Conservation (phyloP, 1,284 basidiomycete genomes). For the Microbotryum saponariae region DNA sequence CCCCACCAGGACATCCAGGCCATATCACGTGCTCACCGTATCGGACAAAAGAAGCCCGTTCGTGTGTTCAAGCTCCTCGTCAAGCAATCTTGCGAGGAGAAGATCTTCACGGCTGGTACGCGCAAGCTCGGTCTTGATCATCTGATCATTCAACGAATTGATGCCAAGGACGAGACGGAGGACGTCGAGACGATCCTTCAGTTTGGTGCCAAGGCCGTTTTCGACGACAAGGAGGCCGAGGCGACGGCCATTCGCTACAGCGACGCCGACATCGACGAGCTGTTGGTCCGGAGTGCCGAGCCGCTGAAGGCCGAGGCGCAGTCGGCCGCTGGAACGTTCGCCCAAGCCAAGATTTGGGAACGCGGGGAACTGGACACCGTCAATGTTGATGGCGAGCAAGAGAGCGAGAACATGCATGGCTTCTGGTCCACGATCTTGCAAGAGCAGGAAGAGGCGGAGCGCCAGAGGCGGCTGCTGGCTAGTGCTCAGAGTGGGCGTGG, state of each 20-base stretch:
- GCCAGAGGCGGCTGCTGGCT: slow-evolving; percentile 7
- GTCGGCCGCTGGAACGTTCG: slow-evolving; percentile 34
- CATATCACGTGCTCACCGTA: slow-evolving; percentile 43
- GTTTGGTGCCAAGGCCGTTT: slow-evolving; percentile 40
- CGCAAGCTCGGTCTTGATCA: slow-evolving; percentile 39
- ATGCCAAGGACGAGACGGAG: slow-evolving; percentile 29
- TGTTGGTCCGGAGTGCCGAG: slow-evolving; percentile 35
- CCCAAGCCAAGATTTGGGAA: slow-evolving; percentile 40
- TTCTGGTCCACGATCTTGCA: slow-evolving; percentile 39
- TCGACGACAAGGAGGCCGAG: slow-evolving; percentile 37
- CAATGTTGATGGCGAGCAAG: slow-evolving; percentile 8
- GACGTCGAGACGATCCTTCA: slow-evolving; percentile 39
- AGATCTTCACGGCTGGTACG: slow-evolving; percentile 29
- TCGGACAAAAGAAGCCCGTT: slow-evolving; percentile 42
- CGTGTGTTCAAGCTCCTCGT: slow-evolving; percentile 43
- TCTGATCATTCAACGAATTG: slow-evolving; percentile 38
- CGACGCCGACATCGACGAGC: slow-evolving; percentile 39
- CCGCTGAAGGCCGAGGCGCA: slow-evolving; percentile 12
- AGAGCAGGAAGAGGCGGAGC: slow-evolving; percentile 34
- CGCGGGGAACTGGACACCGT: slow-evolving; percentile 24
- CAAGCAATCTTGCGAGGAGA: slow-evolving; percentile 42
- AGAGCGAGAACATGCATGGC: slow-evolving; percentile 17
- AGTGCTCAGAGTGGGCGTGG: slow-evolving; percentile 23
- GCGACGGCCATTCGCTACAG: slow-evolving; percentile 38
- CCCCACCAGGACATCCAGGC: slow-evolving; percentile 43